These are phyloP conservation scores for Helotiales sp. DNA, from an alignment of 2,329 filamentous ascomycete species.

Conservation along the genomic window DNA sequence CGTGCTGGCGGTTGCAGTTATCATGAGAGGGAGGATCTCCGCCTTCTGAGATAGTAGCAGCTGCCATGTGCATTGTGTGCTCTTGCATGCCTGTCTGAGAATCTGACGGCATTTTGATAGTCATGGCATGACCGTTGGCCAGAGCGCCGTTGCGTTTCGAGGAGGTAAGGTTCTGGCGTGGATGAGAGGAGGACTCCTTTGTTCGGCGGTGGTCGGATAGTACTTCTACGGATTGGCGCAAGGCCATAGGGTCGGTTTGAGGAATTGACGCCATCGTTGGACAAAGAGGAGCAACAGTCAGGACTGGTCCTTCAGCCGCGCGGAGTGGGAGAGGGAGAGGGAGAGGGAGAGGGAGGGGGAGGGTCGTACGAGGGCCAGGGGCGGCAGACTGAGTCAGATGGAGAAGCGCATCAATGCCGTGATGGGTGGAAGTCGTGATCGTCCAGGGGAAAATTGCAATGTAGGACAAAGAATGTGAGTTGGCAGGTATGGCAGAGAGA, in stretches of 20 bases:
- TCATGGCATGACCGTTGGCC: conserved; percentile 17
- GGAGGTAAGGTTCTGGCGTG: conserved; percentile 3
- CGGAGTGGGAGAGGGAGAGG: background rate
- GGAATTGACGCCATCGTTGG: conserved; percentile 35
- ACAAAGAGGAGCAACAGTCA: conserved; percentile 7
- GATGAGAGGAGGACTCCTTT: background rate
- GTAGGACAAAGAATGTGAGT: background rate
- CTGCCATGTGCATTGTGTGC: background rate
- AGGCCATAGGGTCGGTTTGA: conserved; percentile 30
- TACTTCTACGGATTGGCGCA: conserved; percentile 40
- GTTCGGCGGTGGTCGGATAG: conserved; percentile 23
- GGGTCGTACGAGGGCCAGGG: conserved; percentile 7
- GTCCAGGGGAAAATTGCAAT: conserved; percentile 8
- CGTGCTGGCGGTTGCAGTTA: conserved; percentile 36
- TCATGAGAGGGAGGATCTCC: conserved; percentile 36
- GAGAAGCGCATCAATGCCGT: conserved; percentile 9
- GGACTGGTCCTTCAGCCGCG: conserved; percentile 13
- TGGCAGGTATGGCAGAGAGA: background rate
- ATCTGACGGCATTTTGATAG: conserved; percentile 28
- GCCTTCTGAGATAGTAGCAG: conserved; percentile 13
- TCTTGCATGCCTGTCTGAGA: conserved; percentile 17
- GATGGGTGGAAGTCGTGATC: conserved; percentile 7
- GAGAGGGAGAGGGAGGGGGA: too few species aligned
- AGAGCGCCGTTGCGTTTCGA: conserved; percentile 18
- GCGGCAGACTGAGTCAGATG: conserved; percentile 9